A percentile compares a stretch with the other conserved stretches of the same genome.
Conservation (phyloP, 192 early-diverging fungal genomes). For the Geosiphon pyriformis region DNA sequence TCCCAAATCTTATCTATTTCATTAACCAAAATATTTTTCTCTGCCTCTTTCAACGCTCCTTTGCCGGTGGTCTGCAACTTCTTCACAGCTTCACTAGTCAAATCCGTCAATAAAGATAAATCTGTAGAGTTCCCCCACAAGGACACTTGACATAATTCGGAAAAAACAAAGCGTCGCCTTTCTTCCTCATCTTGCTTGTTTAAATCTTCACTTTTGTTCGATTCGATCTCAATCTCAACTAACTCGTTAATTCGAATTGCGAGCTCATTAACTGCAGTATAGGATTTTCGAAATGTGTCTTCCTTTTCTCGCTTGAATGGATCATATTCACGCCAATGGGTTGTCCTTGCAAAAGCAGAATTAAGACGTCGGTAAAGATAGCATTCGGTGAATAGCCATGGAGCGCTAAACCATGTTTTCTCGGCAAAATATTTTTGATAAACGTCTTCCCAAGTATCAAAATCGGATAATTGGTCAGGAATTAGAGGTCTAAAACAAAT, state of each 20-base stretch:
- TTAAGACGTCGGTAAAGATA: slow-evolving; percentile 74
- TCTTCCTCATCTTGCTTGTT: slow-evolving; percentile 27
- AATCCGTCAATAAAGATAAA: slow-evolving; percentile 70
- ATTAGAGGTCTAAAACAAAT: slow-evolving; percentile 36
- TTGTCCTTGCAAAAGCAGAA: slow-evolving; percentile 49
- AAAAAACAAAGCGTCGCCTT: slow-evolving; percentile 44
- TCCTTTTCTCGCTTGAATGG: slow-evolving; percentile 67
- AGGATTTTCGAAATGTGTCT: slow-evolving; percentile 62
- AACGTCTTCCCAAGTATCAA: slow-evolving; percentile 59
- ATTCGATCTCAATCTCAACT: slow-evolving; percentile 23
- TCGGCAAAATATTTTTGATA: slow-evolving; percentile 46
- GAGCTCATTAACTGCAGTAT: slow-evolving; percentile 58
- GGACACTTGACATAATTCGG: slow-evolving; percentile 67
- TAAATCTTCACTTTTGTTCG: background rate
- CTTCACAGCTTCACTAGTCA: slow-evolving; percentile 60
- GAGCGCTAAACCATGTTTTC: slow-evolving; percentile 65
- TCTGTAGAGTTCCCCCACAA: slow-evolving; percentile 93
- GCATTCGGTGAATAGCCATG: slow-evolving; percentile 84
- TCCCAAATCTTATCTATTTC: slow-evolving; percentile 62
- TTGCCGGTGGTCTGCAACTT: slow-evolving; percentile 52
- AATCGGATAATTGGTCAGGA: slow-evolving; percentile 52
- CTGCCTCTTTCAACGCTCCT: slow-evolving; percentile 39
- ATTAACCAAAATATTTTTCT: slow-evolving; percentile 66
- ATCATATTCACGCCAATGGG: slow-evolving; percentile 66
- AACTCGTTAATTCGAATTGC: slow-evolving; percentile 45